Base-by-base conservation (phyloP, 805 yeast genomes). In the Grigorovia yakushimaensis region DNA sequence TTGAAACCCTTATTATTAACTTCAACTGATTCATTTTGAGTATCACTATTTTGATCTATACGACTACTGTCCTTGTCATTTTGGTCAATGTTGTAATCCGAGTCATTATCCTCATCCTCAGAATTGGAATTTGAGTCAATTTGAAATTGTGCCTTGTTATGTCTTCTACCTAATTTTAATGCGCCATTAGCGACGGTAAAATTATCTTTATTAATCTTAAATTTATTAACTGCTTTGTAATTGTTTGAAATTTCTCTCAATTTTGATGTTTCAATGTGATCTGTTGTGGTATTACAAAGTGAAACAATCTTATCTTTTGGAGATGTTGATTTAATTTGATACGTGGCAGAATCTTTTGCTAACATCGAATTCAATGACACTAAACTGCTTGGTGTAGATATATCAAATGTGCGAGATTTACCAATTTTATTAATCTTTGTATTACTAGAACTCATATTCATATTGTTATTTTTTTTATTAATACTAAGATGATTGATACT, bases 351-450 rank as follows among this genome's bases (percentile, higher is more conserved):
- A 33, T 42, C 47, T 13, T 38, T 41, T 5, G 21, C 30, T 27
- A 47, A 27, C 24, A 45, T 43, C n/a, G 50, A 49, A 6, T 52
- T 48, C 20, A 57, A 33, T 1, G 61, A 57, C 17, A 54, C 47
- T 1, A 49, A 43, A 42, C 59, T 55, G 41, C 55, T 53, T 27
- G 54, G 45, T 6, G 53, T 51, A 8, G 59, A 55, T 5, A 51
- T 49, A n/a, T 51, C 55, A 11, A 40, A 46, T 15, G 54, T 54
- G 2, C 57, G 47, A 4, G 47, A 39, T 35, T 53, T 53, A 21
- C n/a, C 39, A n/a, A 48, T 45, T 21, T 49, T 48, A 17, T 45
- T 45, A 7, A 33, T 7, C 7, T 33, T 33, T 15, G 37, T 33
- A 13, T n/a, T 33, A 33, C 37, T 33, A 3, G 41, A 3, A 15